Percentiles rank a stretch among this genome's conserved stretches.
These are phyloP conservation scores for Vicia sativa DNA, from an alignment of 306 rosid species.

Conservation along the genomic window DNA sequence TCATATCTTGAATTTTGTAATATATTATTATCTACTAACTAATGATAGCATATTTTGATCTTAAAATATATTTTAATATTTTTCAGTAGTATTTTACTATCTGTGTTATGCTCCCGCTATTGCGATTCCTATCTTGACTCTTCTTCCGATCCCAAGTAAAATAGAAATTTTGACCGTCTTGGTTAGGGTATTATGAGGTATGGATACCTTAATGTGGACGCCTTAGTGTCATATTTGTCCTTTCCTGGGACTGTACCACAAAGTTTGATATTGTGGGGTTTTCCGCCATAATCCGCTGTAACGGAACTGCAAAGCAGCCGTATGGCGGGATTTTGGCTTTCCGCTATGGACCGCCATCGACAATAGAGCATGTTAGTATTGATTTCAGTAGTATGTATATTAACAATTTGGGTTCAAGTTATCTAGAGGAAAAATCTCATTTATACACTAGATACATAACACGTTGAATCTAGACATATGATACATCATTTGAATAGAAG, in stretches of 20 bases:
- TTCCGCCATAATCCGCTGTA: too few species aligned
- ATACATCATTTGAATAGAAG: slow-evolving; percentile 4
- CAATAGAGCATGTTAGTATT: neutral
- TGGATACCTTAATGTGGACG: slow-evolving; percentile 8
- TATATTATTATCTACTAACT: neutral
- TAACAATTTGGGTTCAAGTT: slow-evolving; percentile 27
- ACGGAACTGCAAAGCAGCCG: too few species aligned
- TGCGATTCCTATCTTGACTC: neutral
- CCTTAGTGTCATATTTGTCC: slow-evolving; percentile 27
- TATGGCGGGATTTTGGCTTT: too few species aligned
- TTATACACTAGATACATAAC: slow-evolving; percentile 8
- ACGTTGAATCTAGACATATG: slow-evolving; percentile 9
- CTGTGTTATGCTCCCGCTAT: neutral
- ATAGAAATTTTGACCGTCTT: neutral
- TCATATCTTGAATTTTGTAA: too few species aligned
- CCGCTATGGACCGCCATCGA: too few species aligned
- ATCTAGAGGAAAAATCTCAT: neutral
- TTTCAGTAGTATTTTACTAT: neutral
- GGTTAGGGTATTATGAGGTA: slow-evolving; percentile 11
- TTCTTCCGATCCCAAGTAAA: slow-evolving; percentile 1
- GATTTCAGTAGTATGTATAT: slow-evolving; percentile 30
- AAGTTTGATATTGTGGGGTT: neutral
- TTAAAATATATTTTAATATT: neutral
- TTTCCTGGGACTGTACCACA: neutral
- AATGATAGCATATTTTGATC: neutral